phyloP scores from a whole-genome alignment of 495 filamentous ascomycete genomes.

The Talaromyces proteolyticus region DNA sequence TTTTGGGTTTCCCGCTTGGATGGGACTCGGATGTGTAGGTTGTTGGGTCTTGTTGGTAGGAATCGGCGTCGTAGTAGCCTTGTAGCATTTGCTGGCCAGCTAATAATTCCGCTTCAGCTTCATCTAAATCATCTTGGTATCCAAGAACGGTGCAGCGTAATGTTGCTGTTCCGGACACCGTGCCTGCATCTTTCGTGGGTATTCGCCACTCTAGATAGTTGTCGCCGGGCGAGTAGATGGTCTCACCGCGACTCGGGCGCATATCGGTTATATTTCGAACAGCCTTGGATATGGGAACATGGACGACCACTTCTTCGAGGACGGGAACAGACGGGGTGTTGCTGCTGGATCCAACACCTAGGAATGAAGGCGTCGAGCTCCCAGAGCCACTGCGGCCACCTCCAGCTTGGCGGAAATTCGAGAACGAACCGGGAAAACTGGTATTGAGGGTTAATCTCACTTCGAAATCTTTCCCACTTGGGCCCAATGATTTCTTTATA shows the following conservation, averaged over 20 bases:
- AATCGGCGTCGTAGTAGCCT: conserved; percentile 52
- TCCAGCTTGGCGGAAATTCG: conserved; percentile 25
- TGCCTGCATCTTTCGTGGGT: conserved; percentile 58
- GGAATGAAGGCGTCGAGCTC: conserved; percentile 55
- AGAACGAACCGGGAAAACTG: conserved; percentile 43
- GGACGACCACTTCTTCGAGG: conserved; percentile 76
- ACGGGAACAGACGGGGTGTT: conserved; percentile 46
- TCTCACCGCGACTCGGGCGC: conserved; percentile 77
- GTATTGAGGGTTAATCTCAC: conserved; percentile 69
- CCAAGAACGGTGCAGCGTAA: conserved; percentile 78
- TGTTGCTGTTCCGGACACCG: conserved; percentile 59
- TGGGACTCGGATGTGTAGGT: conserved; percentile 5
- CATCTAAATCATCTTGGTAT: conserved; percentile 54
- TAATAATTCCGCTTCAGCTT: conserved; percentile 39
- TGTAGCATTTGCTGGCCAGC: conserved; percentile 38
- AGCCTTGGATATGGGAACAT: conserved; percentile 70
- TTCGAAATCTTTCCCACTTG: conserved; percentile 77
- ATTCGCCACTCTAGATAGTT: conserved; percentile 78
- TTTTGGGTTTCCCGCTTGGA: neutral
- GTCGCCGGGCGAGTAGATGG: conserved; percentile 67
- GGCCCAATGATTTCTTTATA: conserved; percentile 72
- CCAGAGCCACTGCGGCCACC: conserved; percentile 38
- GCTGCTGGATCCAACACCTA: conserved; percentile 46
- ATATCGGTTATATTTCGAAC: conserved; percentile 88
- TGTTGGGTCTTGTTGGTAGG: conserved; percentile 37